Conservation (phyloP, 2,329 filamentous ascomycete species). For the Fusarium sp. region DNA sequence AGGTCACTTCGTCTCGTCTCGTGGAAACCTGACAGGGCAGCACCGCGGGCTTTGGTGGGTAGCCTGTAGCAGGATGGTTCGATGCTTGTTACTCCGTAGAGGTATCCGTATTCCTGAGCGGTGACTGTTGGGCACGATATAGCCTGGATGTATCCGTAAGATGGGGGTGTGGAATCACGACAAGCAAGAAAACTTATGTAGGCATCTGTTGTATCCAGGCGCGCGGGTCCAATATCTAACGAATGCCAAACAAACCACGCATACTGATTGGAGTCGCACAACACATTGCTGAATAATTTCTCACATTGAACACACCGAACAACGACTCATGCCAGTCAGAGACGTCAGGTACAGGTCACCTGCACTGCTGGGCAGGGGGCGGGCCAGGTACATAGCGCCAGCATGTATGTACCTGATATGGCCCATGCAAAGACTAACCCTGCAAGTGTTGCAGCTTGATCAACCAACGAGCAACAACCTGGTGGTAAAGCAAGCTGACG, state of each 20-base stretch:
- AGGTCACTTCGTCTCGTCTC: slow-evolving; percentile 16
- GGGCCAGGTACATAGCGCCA: slow-evolving; percentile 53
- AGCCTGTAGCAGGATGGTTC: slow-evolving; percentile 26
- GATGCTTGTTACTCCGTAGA: slow-evolving; percentile 14
- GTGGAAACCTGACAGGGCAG: slow-evolving; percentile 28
- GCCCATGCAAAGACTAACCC: slow-evolving; percentile 44
- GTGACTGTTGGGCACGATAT: slow-evolving; percentile 28
- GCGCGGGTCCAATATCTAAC: slow-evolving; percentile 28
- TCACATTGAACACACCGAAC: slow-evolving; percentile 17
- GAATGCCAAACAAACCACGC: slow-evolving; percentile 15
- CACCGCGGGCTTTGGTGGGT: slow-evolving; percentile 32
- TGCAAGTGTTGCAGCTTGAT: slow-evolving; percentile 44
- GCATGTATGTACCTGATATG: slow-evolving; percentile 48
- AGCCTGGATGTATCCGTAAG: slow-evolving; percentile 6
- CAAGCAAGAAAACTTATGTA: slow-evolving; percentile 19
- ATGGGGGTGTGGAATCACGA: slow-evolving; percentile 27
- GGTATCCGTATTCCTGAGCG: slow-evolving; percentile 37
- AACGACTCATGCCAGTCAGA: slow-evolving; percentile 40
- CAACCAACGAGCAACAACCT: slow-evolving; percentile 33
- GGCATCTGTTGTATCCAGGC: slow-evolving; percentile 28
- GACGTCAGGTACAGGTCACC: slow-evolving; percentile 57
- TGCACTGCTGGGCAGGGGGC: slow-evolving; percentile 52
- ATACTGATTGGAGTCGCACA: slow-evolving; percentile 28
- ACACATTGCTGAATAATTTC: slow-evolving; percentile 39
- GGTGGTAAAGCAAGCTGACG: slow-evolving; percentile 35